phyloP scores from a whole-genome alignment of 2,329 filamentous ascomycete genomes.

The Ploettnerulaceae sp. region DNA sequence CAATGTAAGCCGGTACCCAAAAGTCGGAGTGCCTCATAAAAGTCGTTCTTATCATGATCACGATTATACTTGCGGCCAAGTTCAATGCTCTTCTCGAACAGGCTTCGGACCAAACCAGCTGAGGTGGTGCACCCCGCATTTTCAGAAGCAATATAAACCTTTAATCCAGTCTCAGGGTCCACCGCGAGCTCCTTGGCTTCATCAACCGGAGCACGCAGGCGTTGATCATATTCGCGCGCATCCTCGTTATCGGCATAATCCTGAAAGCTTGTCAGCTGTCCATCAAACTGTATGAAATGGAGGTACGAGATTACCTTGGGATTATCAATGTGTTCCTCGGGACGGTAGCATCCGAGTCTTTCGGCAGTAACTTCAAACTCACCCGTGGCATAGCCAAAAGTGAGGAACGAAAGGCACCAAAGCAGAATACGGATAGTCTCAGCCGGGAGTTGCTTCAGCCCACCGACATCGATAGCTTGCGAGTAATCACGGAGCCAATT shows the following conservation, averaged over 20 bases:
- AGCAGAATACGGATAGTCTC: conserved; percentile 14
- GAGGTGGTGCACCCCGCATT: conserved; percentile 71
- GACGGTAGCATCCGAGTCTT: conserved; percentile 71
- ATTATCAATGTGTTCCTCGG: conserved; percentile 75
- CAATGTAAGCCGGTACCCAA: conserved; percentile 12
- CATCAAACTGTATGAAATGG: conserved; percentile 36
- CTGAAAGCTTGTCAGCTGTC: conserved; percentile 69
- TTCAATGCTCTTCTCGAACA: conserved; percentile 68
- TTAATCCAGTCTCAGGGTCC: conserved; percentile 69
- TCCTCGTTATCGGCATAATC: conserved; percentile 54
- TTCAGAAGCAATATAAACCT: conserved; percentile 90
- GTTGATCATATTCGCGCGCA: conserved; percentile 45
- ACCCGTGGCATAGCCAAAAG: conserved; percentile 72
- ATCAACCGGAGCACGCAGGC: conserved; percentile 59
- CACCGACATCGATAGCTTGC: conserved; percentile 86
- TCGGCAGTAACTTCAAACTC: conserved; percentile 80
- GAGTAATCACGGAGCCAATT: conserved; percentile 92
- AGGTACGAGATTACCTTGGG: conserved; percentile 30
- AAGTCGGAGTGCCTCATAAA: conserved; percentile 36
- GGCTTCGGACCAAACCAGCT: conserved; percentile 64
- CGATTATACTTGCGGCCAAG: conserved; percentile 66
- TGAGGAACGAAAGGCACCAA: conserved; percentile 55
- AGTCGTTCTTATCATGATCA: conserved; percentile 62
- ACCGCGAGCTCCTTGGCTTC: conserved; percentile 71
- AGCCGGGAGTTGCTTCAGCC: conserved; percentile 38